Evolutionary conservation across 2,329 filamentous ascomycete genomes (phyloP), one percentile per base, ranked within the genome.

Genomic region (Epicoccum sorghinum): DNA sequence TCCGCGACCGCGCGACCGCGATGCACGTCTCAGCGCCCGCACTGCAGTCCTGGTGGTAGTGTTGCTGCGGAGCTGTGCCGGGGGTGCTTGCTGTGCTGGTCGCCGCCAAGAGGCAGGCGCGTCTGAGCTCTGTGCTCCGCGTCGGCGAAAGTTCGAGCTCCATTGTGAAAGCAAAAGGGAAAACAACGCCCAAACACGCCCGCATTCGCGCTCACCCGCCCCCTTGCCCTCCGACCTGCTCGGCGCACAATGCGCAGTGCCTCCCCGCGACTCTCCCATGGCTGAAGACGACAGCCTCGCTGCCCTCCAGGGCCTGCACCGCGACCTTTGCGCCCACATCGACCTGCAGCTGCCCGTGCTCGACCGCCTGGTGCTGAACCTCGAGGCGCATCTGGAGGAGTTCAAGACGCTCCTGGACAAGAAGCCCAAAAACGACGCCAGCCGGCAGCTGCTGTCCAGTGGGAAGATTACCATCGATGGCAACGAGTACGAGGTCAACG

Each of bases 231-330:
- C 46, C 48, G 9, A 29, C 25, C 32, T 35, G 23, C 44, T 55
- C 53, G 49, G 62, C 68, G 65, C 66, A 73, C 57, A 41, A 73
- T 74, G 69, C 71, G 60, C 67, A 69, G 23, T 44, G 36, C 57
- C 32, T 43, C 55, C 24, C 47, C 46, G 51, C 61, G 60, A 65
- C 44, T 42, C 45, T 60, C 53, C 55, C 68, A 93, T 95, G 91
- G 86, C 88, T 74, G 87, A 89, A 70, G 80, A 86, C 72, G 87
- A 87, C 73, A 86, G 84, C 70, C 82, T 96, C 70, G 88, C 88
- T 70, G 85, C 87, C 76, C 86, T 98, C 68, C 87, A 93, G 79
- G 87, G 86, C 75, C 86, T 99, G 66, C 90, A 96, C 75, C 86
- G 89, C 74, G 92, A 96, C 78, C 86, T 99, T 58, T 80, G 89